Evolutionary conservation across 208 protist species (phyloP).

Genomic region (Acanthamoeba lenticulata): DNA sequence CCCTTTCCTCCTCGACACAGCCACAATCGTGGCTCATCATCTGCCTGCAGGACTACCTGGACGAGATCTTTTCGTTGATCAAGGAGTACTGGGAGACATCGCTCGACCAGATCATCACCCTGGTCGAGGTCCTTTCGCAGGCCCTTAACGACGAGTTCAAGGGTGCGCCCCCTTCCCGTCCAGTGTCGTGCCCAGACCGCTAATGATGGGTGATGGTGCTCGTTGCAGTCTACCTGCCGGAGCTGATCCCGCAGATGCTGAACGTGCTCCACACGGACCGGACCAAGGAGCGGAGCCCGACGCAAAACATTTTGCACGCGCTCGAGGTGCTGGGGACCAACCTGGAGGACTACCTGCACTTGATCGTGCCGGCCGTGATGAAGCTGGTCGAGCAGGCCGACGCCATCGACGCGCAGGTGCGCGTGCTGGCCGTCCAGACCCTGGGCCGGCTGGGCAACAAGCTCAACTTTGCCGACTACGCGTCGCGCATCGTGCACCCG

Average conservation of each 20-base stretch:
- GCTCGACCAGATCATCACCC: constrained; percentile 85
- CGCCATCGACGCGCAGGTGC: constrained; percentile 64
- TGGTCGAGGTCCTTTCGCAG: constrained; percentile 90
- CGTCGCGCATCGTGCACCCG: constrained; percentile 89
- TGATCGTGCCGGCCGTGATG: constrained; percentile 90
- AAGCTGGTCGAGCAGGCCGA: constrained; percentile 84
- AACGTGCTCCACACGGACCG: constrained; percentile 77
- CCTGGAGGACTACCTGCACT: constrained; percentile 93
- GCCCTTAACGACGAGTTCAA: constrained; percentile 93
- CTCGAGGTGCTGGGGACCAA: constrained; percentile 87
- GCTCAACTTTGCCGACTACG: constrained; percentile 85
- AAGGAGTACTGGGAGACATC: constrained; percentile 83
- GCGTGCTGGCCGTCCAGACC: constrained; percentile 78
- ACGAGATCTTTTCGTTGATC: constrained; percentile 76
- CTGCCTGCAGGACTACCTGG: constrained; percentile 23
- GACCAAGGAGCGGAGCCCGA: constrained; percentile 54
- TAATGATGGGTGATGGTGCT: background rate
- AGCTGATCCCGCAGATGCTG: constrained; percentile 90
- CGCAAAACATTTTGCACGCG: constrained; percentile 83
- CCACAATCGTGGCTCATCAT: too few relatives aligned
- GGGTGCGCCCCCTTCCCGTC: background rate
- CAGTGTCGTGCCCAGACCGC: background rate
- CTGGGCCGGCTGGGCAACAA: constrained; percentile 84
- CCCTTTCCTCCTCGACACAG: background rate
- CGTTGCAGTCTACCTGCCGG: constrained; percentile 84